Evolutionary conservation across 1,139 yeast species (phyloP), one percentile per base, ranked within the genome.

Genomic region (Lodderomyces theae): DNA sequence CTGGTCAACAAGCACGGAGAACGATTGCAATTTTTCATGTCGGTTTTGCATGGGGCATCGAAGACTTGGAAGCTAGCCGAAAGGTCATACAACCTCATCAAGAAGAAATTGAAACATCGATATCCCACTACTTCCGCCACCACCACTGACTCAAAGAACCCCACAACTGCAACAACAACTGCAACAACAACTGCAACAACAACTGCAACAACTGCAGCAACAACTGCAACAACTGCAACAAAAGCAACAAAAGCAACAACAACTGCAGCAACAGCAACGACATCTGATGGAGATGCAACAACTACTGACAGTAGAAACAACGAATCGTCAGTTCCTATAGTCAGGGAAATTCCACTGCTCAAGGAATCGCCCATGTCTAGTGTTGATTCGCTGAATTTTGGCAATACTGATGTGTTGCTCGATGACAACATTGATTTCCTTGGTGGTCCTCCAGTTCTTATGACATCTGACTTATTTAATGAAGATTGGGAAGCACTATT

Each of bases 381-480:
- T 30, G 37, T 32, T 16, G 42, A 39, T 21, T 38, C 49, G 21
- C 30, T 45, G 44, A 35, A 47, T 41, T 33, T 44, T 52, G 36
- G 57, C 15, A 56, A 54, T 39, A 50, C 58, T 9, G 60, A 59
- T 16, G 21, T 46, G 2, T 34, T 51, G 9, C 46, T 55, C 35
- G 60, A 56, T 36, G 67, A 65, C 25, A 58, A 57, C 41, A 49
- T 68, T 31, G 74, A 68, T 34, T 69, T 71, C 50, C 66, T 73
- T 47, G 79, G 79, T 11, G 79, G 79, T 3, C 79, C 79, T 1
- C 79, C 79, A 3, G 72, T 74, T 15, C 65, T 73, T 42, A 73
- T 74, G 78, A 72, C 79, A 0, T 71, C 77, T 1, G 78, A 72
- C 46, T 62, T 72, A 50, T 69, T 71, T 48, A 68, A 69, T 44